Conservation (phyloP, 495 filamentous ascomycete genomes). For the Patellaria atrata region DNA sequence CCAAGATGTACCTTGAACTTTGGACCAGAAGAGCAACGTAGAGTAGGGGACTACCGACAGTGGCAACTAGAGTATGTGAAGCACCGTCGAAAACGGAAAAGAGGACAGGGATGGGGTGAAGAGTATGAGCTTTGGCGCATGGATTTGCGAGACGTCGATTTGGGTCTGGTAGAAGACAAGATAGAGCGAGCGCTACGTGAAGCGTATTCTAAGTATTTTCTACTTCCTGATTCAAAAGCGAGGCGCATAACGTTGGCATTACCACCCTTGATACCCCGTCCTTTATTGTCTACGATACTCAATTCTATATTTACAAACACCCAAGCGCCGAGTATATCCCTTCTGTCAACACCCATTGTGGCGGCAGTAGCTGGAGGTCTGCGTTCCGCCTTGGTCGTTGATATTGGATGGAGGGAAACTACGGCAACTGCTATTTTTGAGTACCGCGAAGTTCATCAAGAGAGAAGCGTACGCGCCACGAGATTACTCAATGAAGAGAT, state of each 20-base stretch:
- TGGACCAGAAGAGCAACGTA: conserved; percentile 56
- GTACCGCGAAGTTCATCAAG: conserved; percentile 59
- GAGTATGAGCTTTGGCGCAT: conserved; percentile 70
- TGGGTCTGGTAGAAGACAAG: conserved; percentile 74
- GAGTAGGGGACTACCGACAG: conserved; percentile 67
- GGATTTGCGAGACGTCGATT: conserved; percentile 55
- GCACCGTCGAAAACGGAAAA: conserved; percentile 30
- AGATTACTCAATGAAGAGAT: conserved; percentile 53
- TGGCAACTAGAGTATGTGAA: conserved; percentile 45
- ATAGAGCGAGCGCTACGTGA: conserved; percentile 72
- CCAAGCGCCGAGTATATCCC: conserved; percentile 64
- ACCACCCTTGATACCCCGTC: conserved; percentile 63
- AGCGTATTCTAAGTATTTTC: conserved; percentile 59
- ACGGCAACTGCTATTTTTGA: conserved; percentile 73
- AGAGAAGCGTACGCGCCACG: conserved; percentile 58
- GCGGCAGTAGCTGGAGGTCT: conserved; percentile 63
- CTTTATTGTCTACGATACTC: conserved; percentile 58
- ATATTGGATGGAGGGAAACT: conserved; percentile 86
- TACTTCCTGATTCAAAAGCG: conserved; percentile 65
- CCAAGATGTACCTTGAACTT: conserved; percentile 62
- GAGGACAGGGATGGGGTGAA: conserved; percentile 46
- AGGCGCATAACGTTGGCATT: conserved; percentile 56
- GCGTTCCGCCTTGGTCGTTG: conserved; percentile 66
- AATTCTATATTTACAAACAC: conserved; percentile 66
- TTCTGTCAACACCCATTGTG: conserved; percentile 61